Conservation (phyloP, 371 early-diverging fungal genomes). For the Saksenaea oblongispora region DNA sequence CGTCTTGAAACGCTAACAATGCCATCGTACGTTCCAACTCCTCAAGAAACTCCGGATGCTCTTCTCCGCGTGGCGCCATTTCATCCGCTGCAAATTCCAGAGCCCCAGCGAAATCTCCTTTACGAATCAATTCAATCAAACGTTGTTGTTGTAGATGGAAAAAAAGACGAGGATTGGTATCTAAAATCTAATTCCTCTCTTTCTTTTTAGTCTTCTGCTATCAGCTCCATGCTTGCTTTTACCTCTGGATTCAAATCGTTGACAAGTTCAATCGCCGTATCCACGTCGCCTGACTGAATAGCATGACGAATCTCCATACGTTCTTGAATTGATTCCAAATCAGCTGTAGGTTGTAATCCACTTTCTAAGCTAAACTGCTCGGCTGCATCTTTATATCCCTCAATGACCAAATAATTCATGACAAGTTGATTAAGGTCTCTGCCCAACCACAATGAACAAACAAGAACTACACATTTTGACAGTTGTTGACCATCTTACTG, state of each 20-base stretch:
- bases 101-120: conserved; percentile 79
- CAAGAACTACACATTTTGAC: neutral
- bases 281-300: conserved; percentile 87
- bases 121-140: conserved; percentile 91
- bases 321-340: conserved; percentile 89
- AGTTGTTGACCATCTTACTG: conserved; percentile 44
- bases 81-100: conserved; percentile 96
- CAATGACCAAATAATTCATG: conserved; percentile 97
- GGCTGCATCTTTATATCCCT: conserved; percentile 98
- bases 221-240: conserved; percentile 7
- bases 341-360: conserved; percentile 74
- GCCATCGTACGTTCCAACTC: conserved; percentile 97
- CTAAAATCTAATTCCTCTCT: conserved; percentile 71
- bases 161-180: conserved; percentile 90
- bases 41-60: conserved; percentile 90
- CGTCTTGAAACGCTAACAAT: conserved; percentile 86
- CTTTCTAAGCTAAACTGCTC: conserved; percentile 91
- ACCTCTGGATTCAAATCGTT: conserved; percentile 98
- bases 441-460: neutral
- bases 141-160: conserved; percentile 97
- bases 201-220: neutral
- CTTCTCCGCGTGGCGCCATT: conserved; percentile 94
- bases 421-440: conserved; percentile 92
- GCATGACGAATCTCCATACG: conserved; percentile 93
- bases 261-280: conserved; percentile 91